Conservation (phyloP, 768 basidiomycete species). For the Pleurotus tuber-regium region DNA sequence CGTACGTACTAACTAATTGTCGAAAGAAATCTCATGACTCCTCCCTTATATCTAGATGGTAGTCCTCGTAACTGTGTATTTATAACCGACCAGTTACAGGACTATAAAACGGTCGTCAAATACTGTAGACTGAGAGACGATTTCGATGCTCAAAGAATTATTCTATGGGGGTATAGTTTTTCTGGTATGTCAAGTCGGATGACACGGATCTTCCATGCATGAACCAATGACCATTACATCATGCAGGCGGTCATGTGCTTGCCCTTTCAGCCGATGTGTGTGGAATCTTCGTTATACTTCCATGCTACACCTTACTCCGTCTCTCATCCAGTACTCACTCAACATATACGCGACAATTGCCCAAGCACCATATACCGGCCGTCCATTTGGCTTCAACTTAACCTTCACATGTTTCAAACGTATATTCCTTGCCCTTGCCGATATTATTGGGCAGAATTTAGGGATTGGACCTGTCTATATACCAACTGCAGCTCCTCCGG, state of each 20-base stretch:
- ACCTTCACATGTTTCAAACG: conserved; percentile 18
- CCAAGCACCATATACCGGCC: conserved; percentile 32
- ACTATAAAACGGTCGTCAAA: conserved; percentile 34
- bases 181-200: conserved; percentile 27
- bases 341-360: conserved; percentile 27
- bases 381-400: conserved; percentile 5
- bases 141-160: conserved; percentile 27
- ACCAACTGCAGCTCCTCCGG: conserved; percentile 23
- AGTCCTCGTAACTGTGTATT: conserved; percentile 24
- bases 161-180: conserved; percentile 35
- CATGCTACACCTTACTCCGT: not conserved
- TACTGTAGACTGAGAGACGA: conserved; percentile 26
- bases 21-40: not conserved
- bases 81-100: conserved; percentile 33
- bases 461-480: conserved; percentile 27
- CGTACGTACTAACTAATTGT: not conserved
- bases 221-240: too few species aligned
- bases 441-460: conserved; percentile 23
- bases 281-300: not conserved
- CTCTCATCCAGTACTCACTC: conserved; percentile 18
- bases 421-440: conserved; percentile 17
- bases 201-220: too few species aligned
- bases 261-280: conserved; percentile 28
- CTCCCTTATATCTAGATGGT: conserved; percentile 22
- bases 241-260: conserved; percentile 27